Evolutionary conservation across 1,284 basidiomycete genomes (phyloP), one percentile per base, ranked within the genome.

Genomic region (Ceratobasidium sp.): DNA sequence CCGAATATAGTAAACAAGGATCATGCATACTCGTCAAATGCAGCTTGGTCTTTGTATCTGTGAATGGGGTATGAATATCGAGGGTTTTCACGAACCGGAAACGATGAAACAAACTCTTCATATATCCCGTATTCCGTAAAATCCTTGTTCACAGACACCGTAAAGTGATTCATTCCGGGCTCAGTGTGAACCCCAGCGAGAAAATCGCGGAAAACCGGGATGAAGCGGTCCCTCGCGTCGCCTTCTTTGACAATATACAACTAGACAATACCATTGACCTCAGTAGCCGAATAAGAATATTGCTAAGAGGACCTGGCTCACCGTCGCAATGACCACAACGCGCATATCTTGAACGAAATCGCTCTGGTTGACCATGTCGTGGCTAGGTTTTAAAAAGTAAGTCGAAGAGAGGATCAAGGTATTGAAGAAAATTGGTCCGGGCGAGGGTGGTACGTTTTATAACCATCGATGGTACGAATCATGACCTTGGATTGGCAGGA

Each of bases 101-200:
- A 65, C 5, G 37, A 25, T 29, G 43, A 15, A 37, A 37, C 66
- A 25, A 3, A 69, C 67, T 69, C 67, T 69, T 69, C 67, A 25
- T 44, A 57, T 22, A 57, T 69, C 17, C 67, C 54, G 44, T 57
- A 69, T 34, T 69, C 67, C 9, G 52, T 69, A 57, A 69, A 69
- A 32, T 69, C 67, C 9, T 52, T 29, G 37, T 56, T 57, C 19
- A 44, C 37, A n/a, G 52, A 69, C 17, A 69, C 67, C 17, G 67
- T 44, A 37, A 69, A 69, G 19, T 57, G 67, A 59, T 56, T 69
- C 54, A 69, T 69, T 11, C 67, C 67, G 1, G 67, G 67, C n/a
- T 69, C 67, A 8, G 62, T 44, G 40, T 44, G 37, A 2, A 65
- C 62, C 8, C 44, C 40, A 22, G 34, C 34, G 17, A 65, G 40